Conservation (phyloP, 1,284 basidiomycete species). For the Cystobasidium pallidum region DNA sequence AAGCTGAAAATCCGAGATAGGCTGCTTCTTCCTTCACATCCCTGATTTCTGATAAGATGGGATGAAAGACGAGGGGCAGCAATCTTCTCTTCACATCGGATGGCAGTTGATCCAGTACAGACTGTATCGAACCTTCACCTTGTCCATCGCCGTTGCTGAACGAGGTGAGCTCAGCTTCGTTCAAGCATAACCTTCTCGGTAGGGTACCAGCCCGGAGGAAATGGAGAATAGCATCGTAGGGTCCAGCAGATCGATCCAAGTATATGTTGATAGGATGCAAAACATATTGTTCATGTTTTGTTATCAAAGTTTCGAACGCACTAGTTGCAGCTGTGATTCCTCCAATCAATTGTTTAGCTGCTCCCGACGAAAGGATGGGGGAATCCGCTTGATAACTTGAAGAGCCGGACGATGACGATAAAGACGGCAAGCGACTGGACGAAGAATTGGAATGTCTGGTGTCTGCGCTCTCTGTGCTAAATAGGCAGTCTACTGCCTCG, state of each 20-base stretch:
- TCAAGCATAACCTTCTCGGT: conserved; percentile 24
- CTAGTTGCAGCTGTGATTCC: background rate
- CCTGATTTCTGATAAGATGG: conserved; percentile 30
- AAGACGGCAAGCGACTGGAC: conserved; percentile 25
- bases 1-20: conserved; percentile 31
- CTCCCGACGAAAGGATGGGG: conserved; percentile 6
- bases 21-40: conserved; percentile 42
- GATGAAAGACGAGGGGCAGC: conserved; percentile 34
- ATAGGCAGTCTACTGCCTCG: background rate
- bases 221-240: conserved; percentile 41
- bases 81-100: background rate
- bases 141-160: background rate
- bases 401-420: conserved; percentile 31
- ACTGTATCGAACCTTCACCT: background rate
- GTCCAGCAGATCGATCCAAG: conserved; percentile 33
- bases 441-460: conserved; percentile 10
- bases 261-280: conserved; percentile 33
- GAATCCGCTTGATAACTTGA: conserved; percentile 35
- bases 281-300: background rate
- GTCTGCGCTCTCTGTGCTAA: background rate
- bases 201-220: conserved; percentile 33
- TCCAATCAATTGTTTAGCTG: background rate
- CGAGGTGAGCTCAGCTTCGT: background rate
- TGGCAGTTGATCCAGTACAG: conserved; percentile 2
- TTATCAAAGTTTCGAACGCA: conserved; percentile 10